Evolutionary conservation across 1,284 basidiomycete genomes (phyloP).

Genomic region (Melanopsichium pennsylvanicum): DNA sequence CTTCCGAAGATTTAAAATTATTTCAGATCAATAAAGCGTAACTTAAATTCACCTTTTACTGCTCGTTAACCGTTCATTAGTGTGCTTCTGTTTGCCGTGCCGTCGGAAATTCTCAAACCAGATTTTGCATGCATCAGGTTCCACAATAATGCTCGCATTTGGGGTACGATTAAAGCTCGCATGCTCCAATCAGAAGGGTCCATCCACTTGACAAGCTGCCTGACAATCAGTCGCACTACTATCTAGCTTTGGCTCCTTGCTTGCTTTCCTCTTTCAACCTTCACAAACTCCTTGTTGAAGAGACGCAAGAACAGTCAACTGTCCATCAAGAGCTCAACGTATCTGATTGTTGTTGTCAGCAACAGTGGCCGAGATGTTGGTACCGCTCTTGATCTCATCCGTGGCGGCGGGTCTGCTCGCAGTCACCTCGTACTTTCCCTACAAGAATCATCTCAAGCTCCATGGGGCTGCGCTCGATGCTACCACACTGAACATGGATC

Average conservation of each 20-base stretch:
- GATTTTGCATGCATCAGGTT: constrained; percentile 17
- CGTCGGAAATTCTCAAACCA: constrained; percentile 18
- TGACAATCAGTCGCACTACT: too few relatives aligned
- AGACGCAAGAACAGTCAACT: too few relatives aligned
- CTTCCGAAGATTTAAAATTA: constrained; percentile 25
- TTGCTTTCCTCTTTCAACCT: constrained; percentile 8
- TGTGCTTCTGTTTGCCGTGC: too few relatives aligned
- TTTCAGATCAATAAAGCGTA: too few relatives aligned
- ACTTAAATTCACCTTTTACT: neutral
- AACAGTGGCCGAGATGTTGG: constrained; percentile 16
- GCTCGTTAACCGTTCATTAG: neutral
- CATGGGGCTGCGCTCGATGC: constrained; percentile 20
- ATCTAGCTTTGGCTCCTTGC: neutral
- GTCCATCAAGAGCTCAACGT: too few relatives aligned
- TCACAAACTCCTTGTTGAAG: neutral
- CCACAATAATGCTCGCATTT: too few relatives aligned
- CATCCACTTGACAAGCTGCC: too few relatives aligned
- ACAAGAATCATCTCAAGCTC: constrained; percentile 37
- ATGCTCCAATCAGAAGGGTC: constrained; percentile 15
- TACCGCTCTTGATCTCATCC: constrained; percentile 32
- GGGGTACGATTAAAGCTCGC: constrained; percentile 8
- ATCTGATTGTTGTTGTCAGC: too few relatives aligned
- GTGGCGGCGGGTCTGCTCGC: constrained; percentile 35
- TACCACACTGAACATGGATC: neutral
- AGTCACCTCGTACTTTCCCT: constrained; percentile 39